phyloP scores from a whole-genome alignment of 495 filamentous ascomycete genomes.

The Pyrenopolyporus hunteri region DNA sequence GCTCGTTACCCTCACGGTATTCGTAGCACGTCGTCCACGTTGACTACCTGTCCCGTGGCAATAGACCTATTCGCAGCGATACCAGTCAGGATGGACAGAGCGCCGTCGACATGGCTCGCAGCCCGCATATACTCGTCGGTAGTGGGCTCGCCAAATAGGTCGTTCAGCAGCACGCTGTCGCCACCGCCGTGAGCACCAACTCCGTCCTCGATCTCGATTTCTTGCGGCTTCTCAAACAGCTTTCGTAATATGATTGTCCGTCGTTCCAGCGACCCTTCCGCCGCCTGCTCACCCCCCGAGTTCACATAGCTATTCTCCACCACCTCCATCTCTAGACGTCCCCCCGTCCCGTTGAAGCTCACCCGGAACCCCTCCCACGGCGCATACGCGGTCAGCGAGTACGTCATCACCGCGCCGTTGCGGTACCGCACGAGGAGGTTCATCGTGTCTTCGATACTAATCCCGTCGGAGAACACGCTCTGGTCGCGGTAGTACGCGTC shows the following conservation, averaged over 20 bases:
- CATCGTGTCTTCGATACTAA: conserved; percentile 67
- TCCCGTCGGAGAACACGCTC: conserved; percentile 64
- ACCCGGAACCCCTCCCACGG: conserved; percentile 57
- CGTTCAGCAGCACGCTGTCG: conserved; percentile 52
- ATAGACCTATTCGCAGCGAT: conserved; percentile 64
- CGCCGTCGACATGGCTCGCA: conserved; percentile 60
- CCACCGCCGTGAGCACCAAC: conserved; percentile 54
- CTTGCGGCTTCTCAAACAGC: conserved; percentile 52
- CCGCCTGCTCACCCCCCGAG: conserved; percentile 51
- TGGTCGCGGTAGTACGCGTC: conserved; percentile 64
- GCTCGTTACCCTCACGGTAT: conserved; percentile 33
- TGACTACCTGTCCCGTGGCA: conserved; percentile 57
- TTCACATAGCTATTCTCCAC: conserved; percentile 59
- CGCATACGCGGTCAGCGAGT: conserved; percentile 55
- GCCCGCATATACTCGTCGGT: conserved; percentile 52
- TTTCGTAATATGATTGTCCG: conserved; percentile 47
- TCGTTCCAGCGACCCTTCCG: conserved; percentile 51
- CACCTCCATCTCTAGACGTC: conserved; percentile 54
- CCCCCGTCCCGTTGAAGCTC: conserved; percentile 54
- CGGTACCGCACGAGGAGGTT: conserved; percentile 62
- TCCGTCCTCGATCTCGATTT: conserved; percentile 49
- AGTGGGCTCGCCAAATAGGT: conserved; percentile 51
- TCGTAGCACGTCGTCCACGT: conserved; percentile 51
- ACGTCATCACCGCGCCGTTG: conserved; percentile 57
- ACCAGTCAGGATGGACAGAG: conserved; percentile 61